Evolutionary conservation across 495 filamentous ascomycete species (phyloP), one percentile per base, ranked within the genome.

Genomic region (Trichocladium antarcticum): DNA sequence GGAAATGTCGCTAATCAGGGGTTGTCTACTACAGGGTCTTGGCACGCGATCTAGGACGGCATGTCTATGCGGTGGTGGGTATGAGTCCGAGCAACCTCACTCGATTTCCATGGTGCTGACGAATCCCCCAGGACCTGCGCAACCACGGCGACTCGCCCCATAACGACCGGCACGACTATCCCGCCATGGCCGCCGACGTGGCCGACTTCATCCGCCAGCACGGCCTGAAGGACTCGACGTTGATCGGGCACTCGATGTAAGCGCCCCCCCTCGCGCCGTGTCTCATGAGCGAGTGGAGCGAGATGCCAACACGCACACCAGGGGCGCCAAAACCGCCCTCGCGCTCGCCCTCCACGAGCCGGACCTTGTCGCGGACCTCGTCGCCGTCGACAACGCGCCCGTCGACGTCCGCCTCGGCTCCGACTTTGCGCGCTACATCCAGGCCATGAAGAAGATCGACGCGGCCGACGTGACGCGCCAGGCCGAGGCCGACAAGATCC

Each of bases 261-360:
- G 78, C 57, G 37, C 19, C 27, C 36, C 14, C 14, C 36, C 35
- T 32, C 24, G 12, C 5, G 27, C 5, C 10, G 5, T 5, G 31
- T 10, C 12, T 10, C 9, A 14, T 32, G 2, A 6, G 7, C 2
- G 10, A 32, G 31, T 32, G 11, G 5, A 5, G 5, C 10, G 27
- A n/a, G n/a, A n/a, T 29, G 11, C 31, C 12, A 14, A 32, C 31
- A 6, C 35, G 12, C 32, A 27, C 44, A 10, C 2, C 37, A 89
- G 85, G 85, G 93, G 93, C 43, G 92, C 92, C 32, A 98, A 98
- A 74, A 80, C 83, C 3, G 90, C 87, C 44, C 95, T 97, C 90
- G 75, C 85, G 0, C 74, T 97, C 29, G 84, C 88, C 27, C 77
- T 98, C 14, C 71, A 74, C 22, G 67, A 75, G 0, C 85, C 87